Evolutionary conservation across 2,329 filamentous ascomycete genomes (phyloP).

Genomic region (Xylariaceae sp.): DNA sequence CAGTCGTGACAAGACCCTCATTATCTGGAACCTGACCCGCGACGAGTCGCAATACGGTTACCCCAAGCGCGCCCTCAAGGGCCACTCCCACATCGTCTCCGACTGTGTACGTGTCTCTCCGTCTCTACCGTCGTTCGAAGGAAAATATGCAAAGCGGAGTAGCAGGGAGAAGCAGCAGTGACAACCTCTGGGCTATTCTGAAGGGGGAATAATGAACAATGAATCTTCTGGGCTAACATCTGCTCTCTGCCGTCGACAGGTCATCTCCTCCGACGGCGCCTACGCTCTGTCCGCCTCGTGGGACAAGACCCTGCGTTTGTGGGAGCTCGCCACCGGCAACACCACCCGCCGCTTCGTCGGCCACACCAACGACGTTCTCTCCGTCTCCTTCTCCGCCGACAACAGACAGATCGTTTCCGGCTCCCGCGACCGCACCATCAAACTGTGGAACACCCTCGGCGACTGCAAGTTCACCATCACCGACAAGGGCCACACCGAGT

Average conservation of each 20-base stretch:
- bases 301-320: slow-evolving; percentile 99
- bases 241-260: slow-evolving; percentile 51
- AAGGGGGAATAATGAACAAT: slow-evolving; percentile 6
- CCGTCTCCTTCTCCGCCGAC: slow-evolving; percentile 99
- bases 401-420: slow-evolving; percentile 99
- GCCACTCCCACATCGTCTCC: slow-evolving; percentile 99
- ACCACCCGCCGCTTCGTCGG: slow-evolving; percentile 98
- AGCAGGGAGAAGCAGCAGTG: background rate
- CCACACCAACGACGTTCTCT: slow-evolving; percentile 99
- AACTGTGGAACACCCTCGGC: slow-evolving; percentile 99
- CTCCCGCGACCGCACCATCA: slow-evolving; percentile 97
- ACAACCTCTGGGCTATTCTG: background rate
- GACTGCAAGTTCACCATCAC: slow-evolving; percentile 99
- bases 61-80: slow-evolving; percentile 97
- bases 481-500: slow-evolving; percentile 99
- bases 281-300: slow-evolving; percentile 98
- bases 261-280: slow-evolving; percentile 98
- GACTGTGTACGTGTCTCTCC: slow-evolving; percentile 82
- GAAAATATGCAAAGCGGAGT: background rate
- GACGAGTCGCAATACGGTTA: slow-evolving; percentile 98
- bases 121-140: background rate
- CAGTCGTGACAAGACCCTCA: slow-evolving; percentile 96
- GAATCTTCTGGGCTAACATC: slow-evolving; percentile 21
- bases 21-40: slow-evolving; percentile 99
- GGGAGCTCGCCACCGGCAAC: slow-evolving; percentile 95